Conservation (phyloP, 768 basidiomycete genomes). For the Ramaria sp. region DNA sequence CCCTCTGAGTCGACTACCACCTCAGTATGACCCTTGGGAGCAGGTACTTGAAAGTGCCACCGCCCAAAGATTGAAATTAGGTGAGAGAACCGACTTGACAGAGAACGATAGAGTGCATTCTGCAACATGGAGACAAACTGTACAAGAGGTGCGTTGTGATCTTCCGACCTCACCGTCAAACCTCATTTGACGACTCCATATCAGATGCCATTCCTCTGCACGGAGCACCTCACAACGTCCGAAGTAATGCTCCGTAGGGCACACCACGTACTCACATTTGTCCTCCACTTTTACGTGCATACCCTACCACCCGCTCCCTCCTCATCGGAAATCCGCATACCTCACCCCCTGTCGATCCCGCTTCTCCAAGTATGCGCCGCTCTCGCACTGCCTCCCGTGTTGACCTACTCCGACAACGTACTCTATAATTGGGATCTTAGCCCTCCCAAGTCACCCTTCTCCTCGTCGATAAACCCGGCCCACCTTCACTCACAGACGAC, state of each 20-base stretch:
- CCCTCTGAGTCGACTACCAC: slow-evolving; percentile 53
- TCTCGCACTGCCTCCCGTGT: slow-evolving; percentile 74
- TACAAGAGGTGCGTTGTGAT: slow-evolving; percentile 34
- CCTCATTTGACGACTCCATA: neutral
- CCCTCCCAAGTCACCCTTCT: slow-evolving; percentile 27
- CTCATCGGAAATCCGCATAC: slow-evolving; percentile 45
- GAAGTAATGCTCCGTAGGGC: slow-evolving; percentile 55
- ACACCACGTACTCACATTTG: slow-evolving; percentile 61
- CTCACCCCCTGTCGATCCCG: slow-evolving; percentile 61
- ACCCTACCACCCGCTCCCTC: slow-evolving; percentile 24
- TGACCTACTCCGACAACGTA: slow-evolving; percentile 88
- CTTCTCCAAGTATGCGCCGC: slow-evolving; percentile 57
- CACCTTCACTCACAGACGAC: slow-evolving; percentile 52
- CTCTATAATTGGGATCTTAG: slow-evolving; percentile 65
- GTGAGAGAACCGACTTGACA: slow-evolving; percentile 26
- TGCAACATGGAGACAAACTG: slow-evolving; percentile 40
- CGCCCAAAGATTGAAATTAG: slow-evolving; percentile 42
- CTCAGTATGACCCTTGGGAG: slow-evolving; percentile 68
- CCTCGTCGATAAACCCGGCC: slow-evolving; percentile 18
- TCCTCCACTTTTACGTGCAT: slow-evolving; percentile 74
- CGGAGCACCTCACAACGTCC: slow-evolving; percentile 34
- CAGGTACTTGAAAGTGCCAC: slow-evolving; percentile 40
- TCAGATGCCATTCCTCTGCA: slow-evolving; percentile 47
- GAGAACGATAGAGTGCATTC: slow-evolving; percentile 30
- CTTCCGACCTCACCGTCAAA: neutral